Evolutionary conservation across 73 alveolate genomes (phyloP), one percentile per base, ranked within the genome.

Genomic region (Stentor roeselii): DNA sequence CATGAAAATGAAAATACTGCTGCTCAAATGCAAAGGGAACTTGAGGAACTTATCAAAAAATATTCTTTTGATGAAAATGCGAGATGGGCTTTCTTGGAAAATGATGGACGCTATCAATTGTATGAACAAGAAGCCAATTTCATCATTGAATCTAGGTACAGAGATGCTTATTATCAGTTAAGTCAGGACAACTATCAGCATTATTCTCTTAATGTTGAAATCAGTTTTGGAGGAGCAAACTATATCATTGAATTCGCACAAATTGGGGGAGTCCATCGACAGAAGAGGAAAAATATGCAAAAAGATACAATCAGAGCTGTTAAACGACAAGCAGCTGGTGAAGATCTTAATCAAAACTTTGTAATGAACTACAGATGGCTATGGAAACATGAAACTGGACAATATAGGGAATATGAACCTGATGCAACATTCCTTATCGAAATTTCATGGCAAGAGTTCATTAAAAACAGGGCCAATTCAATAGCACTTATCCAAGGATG

Each of bases 311-410:
- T 50, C 21, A 50, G 67, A 50, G 67, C 67, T 50, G 67, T 50
- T 50, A 50, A 50, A 50, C 6, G 67, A 50, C 30, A 11, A 11
- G 67, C 67, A 11, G 67, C 6, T 11, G 21, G 21, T 50, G 67
- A 50, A 50, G 67, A 50, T 6, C 21, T 50, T 11, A 50, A 50
- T 50, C 6, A 50, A 50, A 21, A 50, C 21, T 50, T 50, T 50
- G 21, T 50, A 11, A 50, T 11, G 21, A 50, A 50, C 67, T 50
- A 50, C 21, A 21, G 6, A 11, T 50, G 67, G 67, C 6, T 50
- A 21, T 50, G 67, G 67, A 50, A 21, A 50, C 67, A 50, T 50
- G 67, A 50, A 50, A 11, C 67, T 50, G 67, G 67, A 50, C 67
- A 50, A 21, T 50, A 11, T 50, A 50, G 67, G 21, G 21, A 50